phyloP scores from a whole-genome alignment of 371 early-diverging fungal species.

The Lichtheimia hyalospora region DNA sequence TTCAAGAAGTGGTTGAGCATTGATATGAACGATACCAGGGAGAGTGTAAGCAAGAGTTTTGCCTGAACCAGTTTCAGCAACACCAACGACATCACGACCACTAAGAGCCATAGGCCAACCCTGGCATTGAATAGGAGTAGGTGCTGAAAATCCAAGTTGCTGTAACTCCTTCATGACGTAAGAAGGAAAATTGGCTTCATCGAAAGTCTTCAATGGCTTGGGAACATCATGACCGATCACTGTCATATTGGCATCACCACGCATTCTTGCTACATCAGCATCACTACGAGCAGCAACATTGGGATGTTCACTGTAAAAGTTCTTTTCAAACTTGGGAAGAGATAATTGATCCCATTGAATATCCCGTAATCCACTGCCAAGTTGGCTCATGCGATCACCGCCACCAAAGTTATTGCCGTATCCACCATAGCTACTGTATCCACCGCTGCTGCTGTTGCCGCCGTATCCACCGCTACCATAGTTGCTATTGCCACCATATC shows the following conservation, averaged over 20 bases:
- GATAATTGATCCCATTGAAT: conserved; percentile 72
- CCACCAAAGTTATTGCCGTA: conserved; percentile 22
- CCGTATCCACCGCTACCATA: conserved; percentile 20
- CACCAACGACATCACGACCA: conserved; percentile 97
- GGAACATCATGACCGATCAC: conserved; percentile 72
- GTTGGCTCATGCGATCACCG: conserved; percentile 61
- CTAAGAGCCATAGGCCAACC: conserved; percentile 99
- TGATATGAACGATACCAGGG: conserved; percentile 98
- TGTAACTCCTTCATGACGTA: conserved; percentile 86
- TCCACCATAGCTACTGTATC: conserved; percentile 38
- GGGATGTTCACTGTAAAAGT: conserved; percentile 87
- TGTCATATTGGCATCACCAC: conserved; percentile 71
- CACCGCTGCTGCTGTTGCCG: conserved; percentile 35
- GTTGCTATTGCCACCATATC: conserved; percentile 20
- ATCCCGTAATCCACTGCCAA: conserved; percentile 57
- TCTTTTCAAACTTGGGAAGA: conserved; percentile 87
- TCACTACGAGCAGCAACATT: conserved; percentile 57
- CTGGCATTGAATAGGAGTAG: conserved; percentile 98
- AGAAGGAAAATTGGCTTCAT: conserved; percentile 82
- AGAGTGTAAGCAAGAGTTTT: conserved; percentile 98
- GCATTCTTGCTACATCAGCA: conserved; percentile 66
- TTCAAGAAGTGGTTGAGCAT: conserved; percentile 93
- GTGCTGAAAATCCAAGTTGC: conserved; percentile 83
- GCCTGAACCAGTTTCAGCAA: conserved; percentile 99
- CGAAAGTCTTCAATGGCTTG: conserved; percentile 81